Evolutionary conservation across 2,329 filamentous ascomycete genomes (phyloP), one percentile per base, ranked within the genome.

Genomic region (Fusarium coffeatum): DNA sequence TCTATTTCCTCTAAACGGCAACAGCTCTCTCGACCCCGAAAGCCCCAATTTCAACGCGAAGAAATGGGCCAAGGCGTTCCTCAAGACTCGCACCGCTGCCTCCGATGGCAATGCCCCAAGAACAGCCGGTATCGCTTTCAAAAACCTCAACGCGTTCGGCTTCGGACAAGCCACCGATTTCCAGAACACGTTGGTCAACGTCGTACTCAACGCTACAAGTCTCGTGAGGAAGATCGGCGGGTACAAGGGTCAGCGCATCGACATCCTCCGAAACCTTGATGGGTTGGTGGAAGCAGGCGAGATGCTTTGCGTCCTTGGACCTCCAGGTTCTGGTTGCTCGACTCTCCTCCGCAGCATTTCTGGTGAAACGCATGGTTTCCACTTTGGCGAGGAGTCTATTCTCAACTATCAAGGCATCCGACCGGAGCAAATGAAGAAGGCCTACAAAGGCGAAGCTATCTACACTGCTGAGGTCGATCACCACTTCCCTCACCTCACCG

Each of bases 401-500:
- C 86, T 96, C 75, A 94, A 95, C 80, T 96, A 95, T 75, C 91
- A 73, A 32, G 68, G 89, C 64, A 85, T 92, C 70, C 82, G 87
- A 2, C 85, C 91, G 45, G 80, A 91, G 72, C 86, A 92, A 75
- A 94, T 95, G 91, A 87, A 91, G 78, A 87, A 86, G 6, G 84
- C 87, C 51, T 93, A 93, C 80, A 87, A 90, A 22, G 92, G 93
- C 55, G 92, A 95, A 80, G 91, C 91, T 53, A 93, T 94, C 75
- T 95, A 94, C 80, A 93, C 91, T 0, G 91, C 91, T 46, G 92
- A 94, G 78, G 90, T 92, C 25, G 93, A 95, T 76, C 89, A 90
- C 5, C 91, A 93, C 78, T 93, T 93, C 73, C 90, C 91, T 6
- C 87, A 89, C 78, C 80, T 94, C 71, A 89, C 87, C 2, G 92